Percentiles rank a stretch among this genome's conserved stretches.
Conservation (phyloP, 495 filamentous ascomycete species). For the Neurospora sp. region DNA sequence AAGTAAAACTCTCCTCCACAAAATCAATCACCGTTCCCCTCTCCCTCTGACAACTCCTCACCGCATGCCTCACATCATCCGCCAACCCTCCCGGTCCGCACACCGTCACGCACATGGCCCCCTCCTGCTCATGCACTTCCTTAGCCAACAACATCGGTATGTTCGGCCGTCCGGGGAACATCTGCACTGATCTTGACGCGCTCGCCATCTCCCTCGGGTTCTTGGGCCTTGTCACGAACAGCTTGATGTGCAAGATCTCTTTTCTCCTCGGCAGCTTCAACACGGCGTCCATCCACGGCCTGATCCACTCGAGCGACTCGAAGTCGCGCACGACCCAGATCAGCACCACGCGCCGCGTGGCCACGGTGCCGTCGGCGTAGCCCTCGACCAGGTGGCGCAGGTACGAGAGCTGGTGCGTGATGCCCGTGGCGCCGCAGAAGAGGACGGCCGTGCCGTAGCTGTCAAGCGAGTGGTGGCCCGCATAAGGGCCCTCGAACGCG, state of each 20-base stretch:
- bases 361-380: conserved; percentile 61
- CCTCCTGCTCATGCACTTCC: conserved; percentile 67
- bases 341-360: conserved; percentile 68
- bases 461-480: conserved; percentile 67
- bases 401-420: conserved; percentile 90
- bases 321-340: conserved; percentile 87
- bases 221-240: conserved; percentile 79
- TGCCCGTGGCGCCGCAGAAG: conserved; percentile 85
- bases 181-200: conserved; percentile 66
- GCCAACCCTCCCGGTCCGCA: conserved; percentile 77
- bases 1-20: conserved; percentile 81
- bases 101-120: conserved; percentile 83
- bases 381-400: conserved; percentile 68
- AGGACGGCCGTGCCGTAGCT: conserved; percentile 87
- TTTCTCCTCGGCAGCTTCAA: conserved; percentile 66
- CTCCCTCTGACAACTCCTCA: conserved; percentile 51
- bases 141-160: conserved; percentile 63
- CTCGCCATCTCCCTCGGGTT: conserved; percentile 61
- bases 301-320: conserved; percentile 85
- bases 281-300: conserved; percentile 85
- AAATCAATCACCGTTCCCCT: conserved; percentile 58
- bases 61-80: conserved; percentile 72
- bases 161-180: conserved; percentile 81
- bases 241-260: conserved; percentile 69
- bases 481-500: conserved; percentile 79